These are phyloP conservation scores for Fragaria vesca DNA, from an alignment of 306 rosid species.

Conservation along the genomic window DNA sequence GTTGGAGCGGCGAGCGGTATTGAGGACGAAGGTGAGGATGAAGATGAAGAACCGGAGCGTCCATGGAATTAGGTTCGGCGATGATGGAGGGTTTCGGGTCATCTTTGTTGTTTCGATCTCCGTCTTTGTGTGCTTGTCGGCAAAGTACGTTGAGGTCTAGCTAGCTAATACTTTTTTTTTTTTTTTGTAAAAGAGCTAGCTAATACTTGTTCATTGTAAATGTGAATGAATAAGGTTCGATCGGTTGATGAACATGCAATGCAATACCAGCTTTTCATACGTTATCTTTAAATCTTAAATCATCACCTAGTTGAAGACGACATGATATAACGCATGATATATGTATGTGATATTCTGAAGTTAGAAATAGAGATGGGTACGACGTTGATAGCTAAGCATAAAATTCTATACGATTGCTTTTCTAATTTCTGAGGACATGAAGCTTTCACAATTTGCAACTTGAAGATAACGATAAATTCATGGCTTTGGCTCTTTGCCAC, in stretches of 20 bases:
- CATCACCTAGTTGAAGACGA: neutral
- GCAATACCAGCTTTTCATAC: neutral
- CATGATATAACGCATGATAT: neutral
- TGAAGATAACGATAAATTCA: too few relatives aligned
- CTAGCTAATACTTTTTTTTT: too few relatives aligned
- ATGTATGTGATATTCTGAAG: neutral
- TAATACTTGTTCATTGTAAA: neutral
- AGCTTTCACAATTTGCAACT: too few relatives aligned
- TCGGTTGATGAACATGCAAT: too few relatives aligned
- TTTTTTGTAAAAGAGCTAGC: neutral
- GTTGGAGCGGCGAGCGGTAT: slow-evolving; percentile 6
- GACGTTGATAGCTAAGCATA: too few relatives aligned
- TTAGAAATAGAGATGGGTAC: too few relatives aligned
- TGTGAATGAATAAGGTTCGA: neutral
- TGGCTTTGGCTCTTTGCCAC: too few relatives aligned
- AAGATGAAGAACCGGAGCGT: slow-evolving; percentile 5
- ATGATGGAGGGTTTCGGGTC: neutral
- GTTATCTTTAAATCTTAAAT: neutral
- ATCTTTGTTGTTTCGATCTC: neutral
- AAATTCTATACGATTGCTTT: too few relatives aligned
- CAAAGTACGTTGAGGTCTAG: neutral
- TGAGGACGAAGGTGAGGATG: neutral
- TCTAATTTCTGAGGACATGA: too few relatives aligned
- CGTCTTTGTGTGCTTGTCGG: neutral
- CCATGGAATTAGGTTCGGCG: slow-evolving; percentile 1